Conservation (phyloP, 2,329 filamentous ascomycete species). For the Aaosphaeria arxii region DNA sequence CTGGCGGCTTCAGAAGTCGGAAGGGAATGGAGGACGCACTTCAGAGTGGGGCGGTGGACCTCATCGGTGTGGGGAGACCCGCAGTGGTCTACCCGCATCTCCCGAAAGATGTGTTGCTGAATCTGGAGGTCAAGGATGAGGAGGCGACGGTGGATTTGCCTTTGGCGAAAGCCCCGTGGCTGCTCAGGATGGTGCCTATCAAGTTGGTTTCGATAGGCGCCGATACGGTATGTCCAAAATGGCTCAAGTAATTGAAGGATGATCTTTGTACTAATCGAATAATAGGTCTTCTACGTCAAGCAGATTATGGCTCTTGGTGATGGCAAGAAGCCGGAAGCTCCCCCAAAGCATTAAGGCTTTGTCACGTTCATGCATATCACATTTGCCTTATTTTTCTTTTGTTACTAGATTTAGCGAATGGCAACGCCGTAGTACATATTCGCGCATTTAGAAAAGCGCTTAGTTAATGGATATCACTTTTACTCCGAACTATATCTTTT, state of each 20-base stretch:
- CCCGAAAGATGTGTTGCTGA: slow-evolving; percentile 10
- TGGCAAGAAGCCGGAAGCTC: slow-evolving; percentile 4
- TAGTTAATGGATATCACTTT: too few relatives aligned
- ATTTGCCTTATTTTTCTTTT: not conserved
- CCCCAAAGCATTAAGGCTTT: slow-evolving; percentile 1
- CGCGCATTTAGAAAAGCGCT: too few relatives aligned
- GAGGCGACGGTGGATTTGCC: slow-evolving; percentile 4
- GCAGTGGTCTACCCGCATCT: slow-evolving; percentile 6
- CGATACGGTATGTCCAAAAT: slow-evolving; percentile 2
- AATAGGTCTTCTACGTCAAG: slow-evolving; percentile 5
- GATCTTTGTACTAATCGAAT: not conserved
- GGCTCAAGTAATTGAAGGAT: not conserved
- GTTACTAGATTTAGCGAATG: too few relatives aligned
- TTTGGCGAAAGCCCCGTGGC: not conserved
- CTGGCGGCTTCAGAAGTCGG: slow-evolving; percentile 53
- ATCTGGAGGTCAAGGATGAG: slow-evolving; percentile 6
- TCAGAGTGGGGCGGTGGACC: slow-evolving; percentile 24
- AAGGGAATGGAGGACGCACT: slow-evolving; percentile 55
- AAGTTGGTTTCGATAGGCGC: slow-evolving; percentile 1
- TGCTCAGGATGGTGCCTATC: slow-evolving; percentile 1
- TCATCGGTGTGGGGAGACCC: slow-evolving; percentile 9
- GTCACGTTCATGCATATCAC: not conserved
- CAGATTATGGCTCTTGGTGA: slow-evolving; percentile 6
- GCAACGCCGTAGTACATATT: too few relatives aligned
- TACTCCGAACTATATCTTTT: too few relatives aligned